Evolutionary conservation across 2,329 filamentous ascomycete genomes (phyloP).

Genomic region (Fusarium sp.): DNA sequence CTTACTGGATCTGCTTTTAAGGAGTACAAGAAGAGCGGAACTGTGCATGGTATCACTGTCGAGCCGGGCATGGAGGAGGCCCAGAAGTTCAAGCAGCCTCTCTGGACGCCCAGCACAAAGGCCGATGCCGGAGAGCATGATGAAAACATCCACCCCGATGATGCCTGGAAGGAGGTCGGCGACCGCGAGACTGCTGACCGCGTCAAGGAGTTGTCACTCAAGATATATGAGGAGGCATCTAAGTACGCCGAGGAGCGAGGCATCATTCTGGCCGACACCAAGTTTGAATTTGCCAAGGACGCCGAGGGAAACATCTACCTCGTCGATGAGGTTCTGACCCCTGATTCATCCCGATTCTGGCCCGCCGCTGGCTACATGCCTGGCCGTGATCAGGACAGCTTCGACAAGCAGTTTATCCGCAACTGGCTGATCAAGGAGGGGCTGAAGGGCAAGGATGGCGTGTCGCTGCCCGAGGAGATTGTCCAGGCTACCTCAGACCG

Average conservation of each 20-base stretch:
- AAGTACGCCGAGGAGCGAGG: conserved; percentile 40
- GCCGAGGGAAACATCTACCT: conserved; percentile 45
- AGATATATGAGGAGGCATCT: conserved; percentile 42
- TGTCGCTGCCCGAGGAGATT: conserved; percentile 77
- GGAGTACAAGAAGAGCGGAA: conserved; percentile 75
- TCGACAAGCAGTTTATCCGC: conserved; percentile 86
- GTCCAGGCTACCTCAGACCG: conserved; percentile 73
- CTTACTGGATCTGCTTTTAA: conserved; percentile 87
- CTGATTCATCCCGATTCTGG: conserved; percentile 87
- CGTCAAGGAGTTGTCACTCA: conserved; percentile 43
- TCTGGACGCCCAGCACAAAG: conserved; percentile 86
- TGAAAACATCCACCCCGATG: conserved; percentile 83
- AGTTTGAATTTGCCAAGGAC: conserved; percentile 44
- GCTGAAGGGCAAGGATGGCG: conserved; percentile 55
- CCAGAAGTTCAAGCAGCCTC: conserved; percentile 70
- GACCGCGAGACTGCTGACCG: conserved; percentile 44
- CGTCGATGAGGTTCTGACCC: conserved; percentile 41
- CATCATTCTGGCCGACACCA: conserved; percentile 42
- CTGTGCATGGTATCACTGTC: conserved; percentile 81
- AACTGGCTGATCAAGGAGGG: conserved; percentile 82
- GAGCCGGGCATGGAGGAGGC: conserved; percentile 73
- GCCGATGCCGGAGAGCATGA: conserved; percentile 82
- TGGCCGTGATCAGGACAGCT: conserved; percentile 81
- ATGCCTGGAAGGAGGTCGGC: conserved; percentile 59
- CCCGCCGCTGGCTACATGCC: conserved; percentile 68